Evolutionary conservation across 2,329 filamentous ascomycete genomes (phyloP), one percentile per base, ranked within the genome.

Genomic region (Aspergillus pseudoviridinutans): DNA sequence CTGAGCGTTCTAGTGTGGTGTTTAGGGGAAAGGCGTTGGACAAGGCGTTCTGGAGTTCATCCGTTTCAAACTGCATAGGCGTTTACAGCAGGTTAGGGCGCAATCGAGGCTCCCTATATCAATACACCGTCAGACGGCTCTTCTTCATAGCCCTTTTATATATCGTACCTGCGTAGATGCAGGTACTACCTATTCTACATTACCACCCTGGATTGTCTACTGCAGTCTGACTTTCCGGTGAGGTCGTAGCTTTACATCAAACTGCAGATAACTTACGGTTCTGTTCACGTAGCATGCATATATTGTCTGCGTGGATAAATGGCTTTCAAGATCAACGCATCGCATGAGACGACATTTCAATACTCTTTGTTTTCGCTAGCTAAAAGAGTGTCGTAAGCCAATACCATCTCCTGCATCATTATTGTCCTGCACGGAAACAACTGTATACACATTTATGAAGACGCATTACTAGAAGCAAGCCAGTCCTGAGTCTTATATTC

Each of bases 21-120:
- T 58, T 64, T 59, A 56, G 57, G 51, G 46, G 61, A 51, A 57
- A 24, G 64, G 64, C 62, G 64, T 66, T 65, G 38, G 51, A 53
- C 46, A 58, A 58, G 52, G 58, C 38, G 51, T 59, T 52, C 14
- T 38, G 32, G 32, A 17, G 5, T 38, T 38, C 5, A 17, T 38
- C 14, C 4, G 14, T 38, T 35, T 38, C 14, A 38, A 14, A 38
- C 32, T 38, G 32, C 32, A 38, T 38, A 14, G 32, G 32, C 14
- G 32, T 53, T 47, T 20, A 8, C 51, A 53, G 27, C 51, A 53
- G 41, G n/a, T 17, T 28, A 53, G 27, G 25, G 51, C 10, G 27
- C 41, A 42, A 28, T 51, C 17, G 42, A 53, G 27, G 42, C 1
- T 3, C 5, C 32, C 14, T 17, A 38, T 17, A 17, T 38, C 32